Percentiles rank a stretch among this genome's conserved stretches.
phyloP scores from a whole-genome alignment of 768 basidiomycete genomes.

The Rhodosporidiobolus odoratus region DNA sequence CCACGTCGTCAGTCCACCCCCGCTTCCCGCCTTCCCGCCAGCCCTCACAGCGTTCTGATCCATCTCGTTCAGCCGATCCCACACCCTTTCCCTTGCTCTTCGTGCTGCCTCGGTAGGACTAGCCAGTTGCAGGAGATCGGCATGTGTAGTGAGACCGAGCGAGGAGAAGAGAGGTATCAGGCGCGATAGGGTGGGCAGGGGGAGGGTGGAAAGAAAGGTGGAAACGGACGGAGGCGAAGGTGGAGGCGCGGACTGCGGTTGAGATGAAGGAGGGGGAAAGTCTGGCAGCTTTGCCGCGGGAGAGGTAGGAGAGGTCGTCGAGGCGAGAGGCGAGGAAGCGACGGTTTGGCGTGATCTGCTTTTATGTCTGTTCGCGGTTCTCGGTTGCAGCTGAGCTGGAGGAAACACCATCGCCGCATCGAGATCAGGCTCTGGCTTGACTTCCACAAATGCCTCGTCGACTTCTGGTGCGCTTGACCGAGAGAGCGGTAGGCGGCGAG shows the following conservation, averaged over 20 bases:
- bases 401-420: neutral
- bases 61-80: neutral
- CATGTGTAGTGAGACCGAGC: slow-evolving; percentile 8
- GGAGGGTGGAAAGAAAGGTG: slow-evolving; percentile 23
- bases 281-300: neutral
- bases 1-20: slow-evolving; percentile 2
- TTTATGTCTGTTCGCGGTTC: neutral
- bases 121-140: slow-evolving; percentile 17
- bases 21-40: neutral
- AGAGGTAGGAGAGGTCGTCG: neutral
- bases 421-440: neutral
- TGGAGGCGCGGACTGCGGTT: neutral
- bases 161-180: slow-evolving; percentile 8
- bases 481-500: too few relatives aligned
- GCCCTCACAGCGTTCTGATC: neutral
- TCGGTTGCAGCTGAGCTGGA: neutral
- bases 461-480: neutral
- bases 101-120: neutral
- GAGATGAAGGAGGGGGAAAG: neutral
- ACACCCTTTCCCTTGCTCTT: neutral
- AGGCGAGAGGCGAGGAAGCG: neutral
- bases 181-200: slow-evolving; percentile 23
- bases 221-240: neutral
- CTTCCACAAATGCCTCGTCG: neutral
- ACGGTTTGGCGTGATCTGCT: neutral